phyloP scores from a whole-genome alignment of 371 early-diverging fungal genomes.

The Mucor ambiguus region DNA sequence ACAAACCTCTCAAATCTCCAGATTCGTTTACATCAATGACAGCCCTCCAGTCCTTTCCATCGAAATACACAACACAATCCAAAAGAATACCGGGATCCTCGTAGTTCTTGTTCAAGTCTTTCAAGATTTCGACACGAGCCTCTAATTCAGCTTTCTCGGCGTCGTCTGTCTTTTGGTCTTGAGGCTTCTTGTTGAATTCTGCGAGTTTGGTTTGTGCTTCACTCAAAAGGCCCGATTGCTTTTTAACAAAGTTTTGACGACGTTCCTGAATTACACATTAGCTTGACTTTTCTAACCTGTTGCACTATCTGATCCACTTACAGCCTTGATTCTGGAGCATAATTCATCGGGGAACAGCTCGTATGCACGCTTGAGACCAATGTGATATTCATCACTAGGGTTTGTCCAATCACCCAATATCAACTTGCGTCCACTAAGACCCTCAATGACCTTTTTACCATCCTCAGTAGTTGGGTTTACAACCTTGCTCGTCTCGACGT shows the following conservation, averaged over 20 bases:
- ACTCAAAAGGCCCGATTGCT: slow-evolving; percentile 68
- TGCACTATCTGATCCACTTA: slow-evolving; percentile 17
- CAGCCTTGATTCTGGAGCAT: slow-evolving; percentile 55
- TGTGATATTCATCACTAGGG: slow-evolving; percentile 78
- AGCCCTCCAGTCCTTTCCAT: slow-evolving; percentile 88
- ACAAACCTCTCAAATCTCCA: slow-evolving; percentile 76
- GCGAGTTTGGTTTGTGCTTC: slow-evolving; percentile 62
- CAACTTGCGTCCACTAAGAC: slow-evolving; percentile 79
- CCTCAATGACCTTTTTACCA: slow-evolving; percentile 56
- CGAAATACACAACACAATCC: slow-evolving; percentile 89
- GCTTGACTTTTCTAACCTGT: not conserved
- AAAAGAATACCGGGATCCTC: slow-evolving; percentile 79
- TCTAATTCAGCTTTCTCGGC: slow-evolving; percentile 64
- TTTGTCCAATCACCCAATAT: slow-evolving; percentile 75
- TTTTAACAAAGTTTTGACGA: slow-evolving; percentile 60
- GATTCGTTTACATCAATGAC: slow-evolving; percentile 78
- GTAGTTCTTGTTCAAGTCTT: slow-evolving; percentile 62
- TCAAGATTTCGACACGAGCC: slow-evolving; percentile 71
- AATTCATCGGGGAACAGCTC: slow-evolving; percentile 81
- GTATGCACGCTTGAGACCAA: slow-evolving; percentile 82
- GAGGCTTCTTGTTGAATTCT: slow-evolving; percentile 41
- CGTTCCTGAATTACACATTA: slow-evolving; percentile 57
- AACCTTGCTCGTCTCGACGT: slow-evolving; percentile 66
- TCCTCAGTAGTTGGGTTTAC: slow-evolving; percentile 55
- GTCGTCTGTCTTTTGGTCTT: slow-evolving; percentile 25